Evolutionary conservation across 2,329 filamentous ascomycete genomes (phyloP), one percentile per base, ranked within the genome.

Genomic region (Pseudogymnoascus sp.): DNA sequence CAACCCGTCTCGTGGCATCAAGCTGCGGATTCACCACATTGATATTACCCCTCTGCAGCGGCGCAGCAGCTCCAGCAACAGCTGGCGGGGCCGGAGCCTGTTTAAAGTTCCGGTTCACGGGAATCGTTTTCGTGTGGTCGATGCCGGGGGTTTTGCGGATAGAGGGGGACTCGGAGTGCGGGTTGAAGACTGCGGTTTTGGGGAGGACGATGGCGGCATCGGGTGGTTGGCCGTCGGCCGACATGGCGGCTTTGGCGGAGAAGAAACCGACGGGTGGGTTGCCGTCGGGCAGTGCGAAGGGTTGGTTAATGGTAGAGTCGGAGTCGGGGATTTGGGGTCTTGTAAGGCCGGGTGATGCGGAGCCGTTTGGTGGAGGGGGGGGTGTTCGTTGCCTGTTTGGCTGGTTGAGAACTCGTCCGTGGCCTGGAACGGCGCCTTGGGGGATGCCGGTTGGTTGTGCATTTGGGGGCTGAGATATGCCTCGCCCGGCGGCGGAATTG

Each of bases 131-230:
- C 21, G 78, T 86, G 71, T 96, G 91, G 70, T 97, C 91, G 40
- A 97, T 83, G 2, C 93, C 93, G 0, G 89, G 89, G 0, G 93
- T 97, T 72, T 93, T 93, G 65, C 91, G 85, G 71, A 96, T 92
- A 0, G 92, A 95, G 0, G 93, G 92, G 65, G 87, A 91, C 70
- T 93, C 88, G 5, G 86, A 81, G 64, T 86, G 86, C 2, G 88
- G 89, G 69, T 93, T 88, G 74, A 93, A 93, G 24, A 81, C 78
- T 11, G 56, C 56, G 31, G 56, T 21, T 38, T 60, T 35, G 5
- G 84, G 80, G 5, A 78, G 77, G 6, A 76, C 75, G 38, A 78
- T 74, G 10, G 61, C 24, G 13, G 44, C 38, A n/a, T 60, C 56
- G 19, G 35, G 53, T 16, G 42, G 50, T 38, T 60, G 47, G 19